A percentile compares a stretch with the other conserved stretches of the same genome.
phyloP scores from a whole-genome alignment of 352 stramenopile genomes.

The Pythium rhizo-oryzae region DNA sequence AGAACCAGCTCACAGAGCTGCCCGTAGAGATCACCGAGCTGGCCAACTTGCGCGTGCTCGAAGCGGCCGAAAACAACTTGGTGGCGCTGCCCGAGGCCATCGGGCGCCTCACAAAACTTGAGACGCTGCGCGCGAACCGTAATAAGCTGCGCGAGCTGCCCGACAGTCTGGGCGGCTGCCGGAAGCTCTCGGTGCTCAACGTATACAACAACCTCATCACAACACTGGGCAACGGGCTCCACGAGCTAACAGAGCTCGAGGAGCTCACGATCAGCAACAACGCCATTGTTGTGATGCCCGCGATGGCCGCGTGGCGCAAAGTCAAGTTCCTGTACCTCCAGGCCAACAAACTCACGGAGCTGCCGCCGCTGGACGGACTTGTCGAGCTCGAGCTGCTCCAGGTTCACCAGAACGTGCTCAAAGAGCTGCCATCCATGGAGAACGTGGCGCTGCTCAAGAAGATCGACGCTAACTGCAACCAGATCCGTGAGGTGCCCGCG shows the following conservation, averaged over 20 bases:
- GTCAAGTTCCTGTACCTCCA: slow-evolving; percentile 60
- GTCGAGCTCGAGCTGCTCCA: slow-evolving; percentile 68
- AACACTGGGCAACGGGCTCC: slow-evolving; percentile 48
- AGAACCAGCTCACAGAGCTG: slow-evolving; percentile 68
- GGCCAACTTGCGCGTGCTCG: slow-evolving; percentile 47
- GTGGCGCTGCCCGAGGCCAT: slow-evolving; percentile 47
- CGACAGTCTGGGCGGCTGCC: slow-evolving; percentile 52
- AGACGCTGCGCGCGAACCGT: slow-evolving; percentile 52
- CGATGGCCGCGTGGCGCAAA: slow-evolving; percentile 53
- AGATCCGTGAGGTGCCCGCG: slow-evolving; percentile 48
- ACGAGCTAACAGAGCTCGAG: slow-evolving; percentile 54
- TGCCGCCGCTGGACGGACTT: slow-evolving; percentile 51
- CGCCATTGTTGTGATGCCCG: slow-evolving; percentile 40
- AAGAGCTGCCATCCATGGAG: slow-evolving; percentile 60
- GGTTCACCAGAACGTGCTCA: slow-evolving; percentile 64
- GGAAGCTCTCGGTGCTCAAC: slow-evolving; percentile 59
- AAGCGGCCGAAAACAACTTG: slow-evolving; percentile 64
- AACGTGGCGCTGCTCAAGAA: slow-evolving; percentile 67
- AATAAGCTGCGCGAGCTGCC: slow-evolving; percentile 60
- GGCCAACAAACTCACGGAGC: slow-evolving; percentile 47
- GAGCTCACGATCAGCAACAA: slow-evolving; percentile 82
- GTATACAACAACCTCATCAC: slow-evolving; percentile 83
- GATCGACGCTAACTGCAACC: slow-evolving; percentile 80
- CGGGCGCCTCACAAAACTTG: slow-evolving; percentile 52
- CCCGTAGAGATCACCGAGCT: slow-evolving; percentile 51